phyloP scores from a whole-genome alignment of 352 stramenopile species.

The Globisporangium alternatum region DNA sequence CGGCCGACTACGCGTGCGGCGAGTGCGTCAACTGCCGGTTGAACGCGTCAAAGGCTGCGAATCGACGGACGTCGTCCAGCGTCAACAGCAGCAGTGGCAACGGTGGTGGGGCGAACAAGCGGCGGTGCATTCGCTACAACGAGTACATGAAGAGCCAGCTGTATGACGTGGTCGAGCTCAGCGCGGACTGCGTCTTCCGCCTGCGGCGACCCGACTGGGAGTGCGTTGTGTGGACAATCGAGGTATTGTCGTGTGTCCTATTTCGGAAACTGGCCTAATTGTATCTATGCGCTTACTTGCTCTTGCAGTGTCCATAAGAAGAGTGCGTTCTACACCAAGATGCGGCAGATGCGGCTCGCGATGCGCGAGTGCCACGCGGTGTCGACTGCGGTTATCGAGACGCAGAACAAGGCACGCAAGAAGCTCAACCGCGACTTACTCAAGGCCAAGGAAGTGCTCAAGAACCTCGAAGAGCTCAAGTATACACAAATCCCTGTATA shows the following conservation, averaged over 20 bases:
- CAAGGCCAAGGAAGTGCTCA: constrained; percentile 41
- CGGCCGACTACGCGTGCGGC: constrained; percentile 28
- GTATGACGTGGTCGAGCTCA: constrained; percentile 41
- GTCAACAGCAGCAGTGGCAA: constrained; percentile 16
- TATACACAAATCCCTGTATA: constrained; percentile 11
- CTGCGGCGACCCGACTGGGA: constrained; percentile 64
- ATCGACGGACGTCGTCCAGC: constrained; percentile 1
- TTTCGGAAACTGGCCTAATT: background rate
- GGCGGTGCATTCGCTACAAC: constrained; percentile 52
- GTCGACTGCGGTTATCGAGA: constrained; percentile 32
- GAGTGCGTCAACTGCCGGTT: constrained; percentile 60
- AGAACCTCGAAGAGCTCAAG: constrained; percentile 38
- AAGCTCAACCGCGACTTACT: constrained; percentile 52
- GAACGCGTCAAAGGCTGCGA: constrained; percentile 30
- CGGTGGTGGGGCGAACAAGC: background rate
- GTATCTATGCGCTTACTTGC: background rate
- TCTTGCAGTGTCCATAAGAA: constrained; percentile 34
- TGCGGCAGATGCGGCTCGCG: constrained; percentile 60
- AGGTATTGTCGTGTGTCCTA: background rate
- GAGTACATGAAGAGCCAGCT: constrained; percentile 32
- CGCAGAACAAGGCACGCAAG: constrained; percentile 34
- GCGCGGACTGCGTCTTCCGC: constrained; percentile 38
- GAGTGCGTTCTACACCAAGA: constrained; percentile 44
- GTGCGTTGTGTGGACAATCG: constrained; percentile 20
- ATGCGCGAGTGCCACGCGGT: constrained; percentile 28